Base-by-base conservation (phyloP, 2,329 filamentous ascomycete species). In the Bipolaris cookei region DNA sequence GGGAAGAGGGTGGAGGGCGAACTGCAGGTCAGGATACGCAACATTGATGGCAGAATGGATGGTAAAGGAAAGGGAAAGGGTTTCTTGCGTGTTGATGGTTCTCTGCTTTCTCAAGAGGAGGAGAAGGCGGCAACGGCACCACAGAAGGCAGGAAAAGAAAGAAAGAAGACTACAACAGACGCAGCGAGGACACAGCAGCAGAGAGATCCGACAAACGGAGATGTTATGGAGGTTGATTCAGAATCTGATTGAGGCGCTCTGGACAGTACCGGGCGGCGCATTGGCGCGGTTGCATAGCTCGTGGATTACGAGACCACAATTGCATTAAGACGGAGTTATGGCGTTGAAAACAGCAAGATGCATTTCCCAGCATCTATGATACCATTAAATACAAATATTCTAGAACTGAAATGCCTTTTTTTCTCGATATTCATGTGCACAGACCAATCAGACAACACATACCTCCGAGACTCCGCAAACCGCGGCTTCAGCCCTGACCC, bases 21-120 rank as follows among this genome's bases (percentile, higher is more conserved):
- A 48, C 77, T 96, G 35, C 83, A 84, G 51, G 96, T 97, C 77
- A 84, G 88, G 63, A 91, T 97, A 71, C 87, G 88, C 65, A 91
- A 96, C 73, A 91, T 95, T 61, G 93, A 97, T 67, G 89, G 90
- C 0, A 89, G 88, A 23, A 63, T 63, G 38, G 74, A 72, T 25
- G 84, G 87, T 44, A 91, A 90, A 63, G 86, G 87, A 50, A 86
- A 89, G 65, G 82, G 82, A 49, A 89, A 89, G 58, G 91, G 90
- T 10, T 95, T 94, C 72, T 78, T 97, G 59, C 92, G 89, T 65
- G 88, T 97, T 60, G 90, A 95, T 74, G 94, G 93, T 23, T 96
- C 91, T n/a, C 88, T 97, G 84, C 78, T 97, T 47, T 82, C 83
- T 44, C 84, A 84, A 41, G 84, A 86, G 18, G 88, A 87, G 21